Base-by-base conservation (phyloP, 495 filamentous ascomycete species). In the Sporormia fimetaria region DNA sequence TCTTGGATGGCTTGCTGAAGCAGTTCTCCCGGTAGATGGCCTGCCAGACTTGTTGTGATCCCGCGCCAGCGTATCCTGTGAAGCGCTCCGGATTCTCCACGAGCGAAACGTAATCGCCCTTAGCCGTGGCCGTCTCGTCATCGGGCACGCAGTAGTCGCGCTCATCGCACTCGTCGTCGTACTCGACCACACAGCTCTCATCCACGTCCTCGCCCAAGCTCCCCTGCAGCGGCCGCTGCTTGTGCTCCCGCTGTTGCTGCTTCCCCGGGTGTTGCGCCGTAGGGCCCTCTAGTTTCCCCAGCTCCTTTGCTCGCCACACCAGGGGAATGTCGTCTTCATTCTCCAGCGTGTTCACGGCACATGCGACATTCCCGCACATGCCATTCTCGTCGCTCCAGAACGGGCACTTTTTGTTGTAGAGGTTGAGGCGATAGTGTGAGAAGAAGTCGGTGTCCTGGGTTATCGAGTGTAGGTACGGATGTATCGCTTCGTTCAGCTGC, bases 21-120 rank as follows among this genome's bases (percentile, higher is more conserved):
- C 90, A 98, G 60, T 98, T 98, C 61, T 98, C 90, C 16, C 83
- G 73, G 63, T 98, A 98, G 42, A 98, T 87, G 12, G 90, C 81
- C 58, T 94, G 79, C 90, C 90, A 98, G 16, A 98, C 85, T 58
- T 86, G 80, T 57, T 76, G 73, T 16, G 87, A 75, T 7, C 84
- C 80, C 37, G 73, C 69, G 32, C 92, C 90, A 3, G 81, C 70
- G 52, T 94, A 98, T 21, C 90, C 90, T 1, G 90, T 98, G 58
- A 90, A 98, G 21, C 90, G 73, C 55, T 98, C 90, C 15, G 88
- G 88, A 50, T 98, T 98, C 52, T 85, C 84, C 25, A 88, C 69
- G 45, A 98, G 67, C 56, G 81, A 88, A 52, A 98, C 90, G 57
- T 98, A 98, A 67, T 95, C 92, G 8, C 90, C 90, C 62, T 93